Evolutionary conservation across 371 early-diverging fungal genomes (phyloP).

Genomic region (Funneliformis caledonium): DNA sequence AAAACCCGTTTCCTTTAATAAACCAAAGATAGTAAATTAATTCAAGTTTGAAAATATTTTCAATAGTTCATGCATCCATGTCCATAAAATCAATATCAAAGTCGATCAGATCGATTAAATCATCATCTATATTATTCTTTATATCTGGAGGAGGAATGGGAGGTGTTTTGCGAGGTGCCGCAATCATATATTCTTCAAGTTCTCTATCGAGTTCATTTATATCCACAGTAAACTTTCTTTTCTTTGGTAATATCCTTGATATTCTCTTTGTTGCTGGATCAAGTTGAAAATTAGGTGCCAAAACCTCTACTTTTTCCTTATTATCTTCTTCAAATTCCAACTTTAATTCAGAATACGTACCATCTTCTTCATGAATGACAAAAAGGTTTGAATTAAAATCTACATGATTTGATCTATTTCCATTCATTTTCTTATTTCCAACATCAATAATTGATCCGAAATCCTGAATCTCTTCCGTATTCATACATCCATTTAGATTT

Average conservation of each 20-base stretch:
- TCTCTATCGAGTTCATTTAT: not conserved
- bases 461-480: not conserved
- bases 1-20: too few relatives aligned
- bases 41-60: too few relatives aligned
- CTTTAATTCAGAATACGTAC: not conserved
- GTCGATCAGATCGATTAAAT: not conserved
- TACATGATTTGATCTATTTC: not conserved
- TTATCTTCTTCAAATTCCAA: not conserved
- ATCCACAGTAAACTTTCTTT: not conserved
- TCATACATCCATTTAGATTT: too few relatives aligned
- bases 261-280: not conserved
- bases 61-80: not conserved
- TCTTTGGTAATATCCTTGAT: not conserved
- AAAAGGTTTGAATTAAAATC: not conserved
- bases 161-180: not conserved
- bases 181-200: not conserved
- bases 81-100: not conserved
- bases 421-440: not conserved
- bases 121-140: not conserved
- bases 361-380: not conserved
- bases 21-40: too few relatives aligned
- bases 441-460: not conserved
- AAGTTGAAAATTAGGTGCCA: not conserved
- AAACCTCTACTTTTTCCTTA: not conserved
- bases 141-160: not conserved